These are phyloP conservation scores for Rauvolfia tetraphylla DNA, from an alignment of 257 asterid species.

Conservation along the genomic window DNA sequence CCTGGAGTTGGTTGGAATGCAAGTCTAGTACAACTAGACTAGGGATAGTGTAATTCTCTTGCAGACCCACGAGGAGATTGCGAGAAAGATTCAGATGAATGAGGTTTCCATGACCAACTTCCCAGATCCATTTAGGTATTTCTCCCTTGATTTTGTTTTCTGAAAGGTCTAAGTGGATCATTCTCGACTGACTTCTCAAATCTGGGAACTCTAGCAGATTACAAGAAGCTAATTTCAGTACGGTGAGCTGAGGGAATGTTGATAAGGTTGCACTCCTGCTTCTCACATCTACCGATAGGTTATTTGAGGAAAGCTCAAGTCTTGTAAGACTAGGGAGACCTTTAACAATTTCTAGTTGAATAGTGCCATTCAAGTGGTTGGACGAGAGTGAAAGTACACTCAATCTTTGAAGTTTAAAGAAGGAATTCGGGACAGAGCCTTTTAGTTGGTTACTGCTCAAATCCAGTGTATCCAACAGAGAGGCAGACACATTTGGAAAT, in stretches of 20 bases:
- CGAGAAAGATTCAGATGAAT: conserved; percentile 20
- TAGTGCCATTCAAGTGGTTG: conserved; percentile 26
- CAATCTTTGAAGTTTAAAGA: conserved; percentile 22
- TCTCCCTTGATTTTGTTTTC: conserved; percentile 30
- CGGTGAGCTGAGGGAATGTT: conserved; percentile 4
- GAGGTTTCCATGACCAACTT: conserved; percentile 1
- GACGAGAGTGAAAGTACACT: conserved; percentile 18
- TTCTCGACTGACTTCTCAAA: conserved; percentile 9
- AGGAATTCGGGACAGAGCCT: conserved; percentile 16
- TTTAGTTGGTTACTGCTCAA: conserved; percentile 18
- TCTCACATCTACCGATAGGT: conserved; percentile 20
- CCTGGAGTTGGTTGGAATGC: conserved; percentile 30
- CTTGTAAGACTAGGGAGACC: conserved; percentile 5
- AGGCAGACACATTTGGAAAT: conserved; percentile 5
- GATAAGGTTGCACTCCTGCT: not conserved
- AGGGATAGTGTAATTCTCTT: conserved; percentile 18
- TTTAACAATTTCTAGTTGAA: conserved; percentile 18
- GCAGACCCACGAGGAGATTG: conserved; percentile 26
- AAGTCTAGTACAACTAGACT: not conserved
- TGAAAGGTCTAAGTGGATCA: conserved; percentile 33
- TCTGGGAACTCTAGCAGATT: conserved; percentile 27
- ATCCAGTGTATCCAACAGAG: conserved; percentile 15
- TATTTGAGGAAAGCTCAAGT: conserved; percentile 33
- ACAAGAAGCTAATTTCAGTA: conserved; percentile 28
- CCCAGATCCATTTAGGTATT: conserved; percentile 43